Conservation (phyloP, 345 rosid species). For the Gossypium arboreum region DNA sequence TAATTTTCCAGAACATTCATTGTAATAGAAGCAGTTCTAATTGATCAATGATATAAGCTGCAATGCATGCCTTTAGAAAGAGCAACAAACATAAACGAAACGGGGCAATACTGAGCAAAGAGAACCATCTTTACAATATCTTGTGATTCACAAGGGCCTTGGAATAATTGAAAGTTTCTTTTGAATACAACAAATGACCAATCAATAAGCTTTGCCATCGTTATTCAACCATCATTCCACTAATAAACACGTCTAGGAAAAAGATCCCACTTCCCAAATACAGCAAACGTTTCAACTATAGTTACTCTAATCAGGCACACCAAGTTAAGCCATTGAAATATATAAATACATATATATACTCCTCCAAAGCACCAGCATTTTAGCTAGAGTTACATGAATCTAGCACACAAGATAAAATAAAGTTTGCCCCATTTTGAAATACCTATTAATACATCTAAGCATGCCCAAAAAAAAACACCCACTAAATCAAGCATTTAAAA, state of each 20-base stretch:
- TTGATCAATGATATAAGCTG: not conserved
- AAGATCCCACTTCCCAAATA: not conserved
- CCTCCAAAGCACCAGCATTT: slow-evolving; percentile 10
- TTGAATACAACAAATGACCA: not conserved
- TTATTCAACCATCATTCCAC: not conserved
- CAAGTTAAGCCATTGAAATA: not conserved
- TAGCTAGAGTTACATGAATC: slow-evolving; percentile 8
- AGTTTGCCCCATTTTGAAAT: slow-evolving; percentile 3
- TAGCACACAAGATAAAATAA: not conserved
- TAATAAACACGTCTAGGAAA: not conserved
- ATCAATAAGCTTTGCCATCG: not conserved
- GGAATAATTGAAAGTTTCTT: not conserved
- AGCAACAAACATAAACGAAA: not conserved
- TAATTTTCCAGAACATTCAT: not conserved
- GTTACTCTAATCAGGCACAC: not conserved
- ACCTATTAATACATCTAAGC: not conserved
- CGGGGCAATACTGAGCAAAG: not conserved
- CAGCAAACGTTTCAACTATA: not conserved
- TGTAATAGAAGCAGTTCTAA: not conserved
- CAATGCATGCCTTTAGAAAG: not conserved
- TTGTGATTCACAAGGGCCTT: not conserved
- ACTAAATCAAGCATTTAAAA: slow-evolving; percentile 28
- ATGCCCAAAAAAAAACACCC: not conserved
- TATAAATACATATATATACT: not conserved
- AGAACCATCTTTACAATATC: not conserved